A percentile compares a stretch with the other conserved stretches of the same genome.
Evolutionary conservation across 1,139 yeast genomes (phyloP).

Genomic region (Geotrichum australiense): DNA sequence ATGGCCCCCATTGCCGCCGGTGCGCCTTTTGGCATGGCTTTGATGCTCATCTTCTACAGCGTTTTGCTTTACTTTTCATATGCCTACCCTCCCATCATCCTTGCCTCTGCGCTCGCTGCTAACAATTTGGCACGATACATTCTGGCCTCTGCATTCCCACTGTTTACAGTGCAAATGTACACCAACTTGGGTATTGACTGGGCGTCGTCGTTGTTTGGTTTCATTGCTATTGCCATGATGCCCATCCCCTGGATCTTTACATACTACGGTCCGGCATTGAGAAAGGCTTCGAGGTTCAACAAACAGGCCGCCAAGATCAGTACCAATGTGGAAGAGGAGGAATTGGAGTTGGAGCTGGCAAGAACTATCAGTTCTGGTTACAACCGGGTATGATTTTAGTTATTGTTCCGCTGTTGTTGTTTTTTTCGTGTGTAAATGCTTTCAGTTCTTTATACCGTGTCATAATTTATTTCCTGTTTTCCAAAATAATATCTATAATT

Average conservation of each 20-base stretch:
- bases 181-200: constrained; percentile 50
- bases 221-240: constrained; percentile 49
- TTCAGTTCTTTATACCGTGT: too few species aligned
- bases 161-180: constrained; percentile 59
- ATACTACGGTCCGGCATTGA: constrained; percentile 48
- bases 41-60: constrained; percentile 64
- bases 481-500: too few species aligned
- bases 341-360: constrained; percentile 9
- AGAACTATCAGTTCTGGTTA: constrained; percentile 11
- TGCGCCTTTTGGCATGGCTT: constrained; percentile 70
- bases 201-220: constrained; percentile 58
- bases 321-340: constrained; percentile 34
- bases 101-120: constrained; percentile 76
- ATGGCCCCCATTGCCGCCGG: constrained; percentile 72
- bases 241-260: constrained; percentile 62
- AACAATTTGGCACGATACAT: constrained; percentile 62
- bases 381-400: too few species aligned
- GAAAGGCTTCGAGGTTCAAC: constrained; percentile 34
- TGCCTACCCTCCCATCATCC: constrained; percentile 63
- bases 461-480: too few species aligned
- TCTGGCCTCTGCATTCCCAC: constrained; percentile 71
- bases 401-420: too few species aligned
- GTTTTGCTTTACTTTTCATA: constrained; percentile 60
- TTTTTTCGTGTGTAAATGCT: too few species aligned
- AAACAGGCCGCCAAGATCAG: constrained; percentile 17